Conservation (phyloP, 495 filamentous ascomycete species). For the Penicillium arizonense region DNA sequence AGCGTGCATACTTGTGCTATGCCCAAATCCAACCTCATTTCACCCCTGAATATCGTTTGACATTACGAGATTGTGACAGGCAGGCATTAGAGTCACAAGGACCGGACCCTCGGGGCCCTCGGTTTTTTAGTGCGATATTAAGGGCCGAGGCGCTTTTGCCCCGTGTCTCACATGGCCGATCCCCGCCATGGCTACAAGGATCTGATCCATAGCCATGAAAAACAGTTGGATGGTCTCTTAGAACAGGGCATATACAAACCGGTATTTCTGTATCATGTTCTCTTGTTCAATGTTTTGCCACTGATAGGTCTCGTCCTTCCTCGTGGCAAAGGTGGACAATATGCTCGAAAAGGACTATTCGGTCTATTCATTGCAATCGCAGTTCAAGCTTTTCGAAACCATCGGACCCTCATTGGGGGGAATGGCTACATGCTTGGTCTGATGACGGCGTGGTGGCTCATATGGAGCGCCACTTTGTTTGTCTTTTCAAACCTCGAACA, state of each 20-base stretch:
- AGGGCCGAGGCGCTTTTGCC: slow-evolving; percentile 7
- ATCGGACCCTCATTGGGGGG: slow-evolving; percentile 55
- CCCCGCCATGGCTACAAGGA: slow-evolving; percentile 15
- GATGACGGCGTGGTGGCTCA: slow-evolving; percentile 59
- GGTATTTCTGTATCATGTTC: slow-evolving; percentile 36
- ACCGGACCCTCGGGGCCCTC: background rate
- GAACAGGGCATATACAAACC: slow-evolving; percentile 34
- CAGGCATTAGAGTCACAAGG: background rate
- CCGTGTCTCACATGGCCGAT: slow-evolving; percentile 31
- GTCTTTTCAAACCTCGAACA: slow-evolving; percentile 63
- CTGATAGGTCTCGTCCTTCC: slow-evolving; percentile 36
- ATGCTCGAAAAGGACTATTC: slow-evolving; percentile 53
- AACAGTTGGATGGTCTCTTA: slow-evolving; percentile 23
- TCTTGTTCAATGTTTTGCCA: slow-evolving; percentile 29
- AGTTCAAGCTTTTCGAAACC: slow-evolving; percentile 34
- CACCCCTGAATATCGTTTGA: too few species aligned
- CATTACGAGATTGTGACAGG: background rate
- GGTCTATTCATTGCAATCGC: slow-evolving; percentile 48
- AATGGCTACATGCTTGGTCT: slow-evolving; percentile 68
- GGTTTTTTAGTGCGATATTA: slow-evolving; percentile 11
- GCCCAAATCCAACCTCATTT: too few species aligned
- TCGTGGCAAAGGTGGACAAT: slow-evolving; percentile 16
- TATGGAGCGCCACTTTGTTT: slow-evolving; percentile 63
- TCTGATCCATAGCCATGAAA: slow-evolving; percentile 16
- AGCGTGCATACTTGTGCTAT: too few species aligned